phyloP scores from a whole-genome alignment of 345 rosid species.

The Physaria fendleri region DNA sequence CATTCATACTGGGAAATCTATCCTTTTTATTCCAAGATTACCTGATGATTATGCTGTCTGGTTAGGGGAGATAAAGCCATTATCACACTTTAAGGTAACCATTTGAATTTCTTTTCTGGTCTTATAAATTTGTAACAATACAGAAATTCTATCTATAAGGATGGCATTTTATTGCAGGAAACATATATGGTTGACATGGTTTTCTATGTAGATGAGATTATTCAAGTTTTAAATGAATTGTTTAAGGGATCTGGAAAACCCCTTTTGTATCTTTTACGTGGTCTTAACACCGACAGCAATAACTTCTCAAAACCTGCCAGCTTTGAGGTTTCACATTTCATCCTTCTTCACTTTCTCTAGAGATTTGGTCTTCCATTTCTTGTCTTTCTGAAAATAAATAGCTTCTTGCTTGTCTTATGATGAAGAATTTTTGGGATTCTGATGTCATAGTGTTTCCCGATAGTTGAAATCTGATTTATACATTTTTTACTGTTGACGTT shows the following conservation, averaged over 20 bases:
- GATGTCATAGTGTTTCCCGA: background rate
- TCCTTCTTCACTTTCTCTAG: slow-evolving; percentile 5
- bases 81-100: slow-evolving; percentile 54
- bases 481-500: background rate
- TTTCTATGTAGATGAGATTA: slow-evolving; percentile 66
- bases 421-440: background rate
- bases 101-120: background rate
- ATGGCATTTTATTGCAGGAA: slow-evolving; percentile 44
- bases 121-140: background rate
- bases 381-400: slow-evolving; percentile 8
- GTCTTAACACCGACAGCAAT: slow-evolving; percentile 83
- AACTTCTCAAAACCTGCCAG: slow-evolving; percentile 76
- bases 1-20: slow-evolving; percentile 63
- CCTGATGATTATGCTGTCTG: slow-evolving; percentile 86
- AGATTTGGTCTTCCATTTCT: background rate
- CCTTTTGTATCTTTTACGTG: slow-evolving; percentile 65
- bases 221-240: slow-evolving; percentile 41
- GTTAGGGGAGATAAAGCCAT: slow-evolving; percentile 80
- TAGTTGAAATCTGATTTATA: background rate
- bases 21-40: slow-evolving; percentile 76
- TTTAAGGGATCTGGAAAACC: slow-evolving; percentile 55
- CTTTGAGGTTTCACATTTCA: slow-evolving; percentile 52
- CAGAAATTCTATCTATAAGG: background rate
- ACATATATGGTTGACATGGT: slow-evolving; percentile 63
- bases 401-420: background rate